phyloP scores from a whole-genome alignment of 805 yeast genomes.

The Ogataea salicorniae region DNA sequence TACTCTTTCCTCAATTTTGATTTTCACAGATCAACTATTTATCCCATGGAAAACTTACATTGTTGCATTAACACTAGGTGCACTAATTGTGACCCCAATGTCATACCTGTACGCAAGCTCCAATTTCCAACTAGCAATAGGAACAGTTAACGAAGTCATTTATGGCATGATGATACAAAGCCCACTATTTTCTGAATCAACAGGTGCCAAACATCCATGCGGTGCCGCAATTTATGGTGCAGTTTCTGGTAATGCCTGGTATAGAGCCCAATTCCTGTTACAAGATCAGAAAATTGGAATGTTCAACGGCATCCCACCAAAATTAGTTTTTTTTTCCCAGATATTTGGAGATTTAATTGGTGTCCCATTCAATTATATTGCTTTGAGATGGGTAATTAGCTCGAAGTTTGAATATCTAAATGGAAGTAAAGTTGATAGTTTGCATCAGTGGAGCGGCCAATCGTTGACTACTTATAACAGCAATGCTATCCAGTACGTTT shows the following conservation, averaged over 20 bases:
- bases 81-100: slow-evolving; percentile 43
- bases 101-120: slow-evolving; percentile 46
- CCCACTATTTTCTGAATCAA: slow-evolving; percentile 11
- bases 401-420: slow-evolving; percentile 32
- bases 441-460: slow-evolving; percentile 52
- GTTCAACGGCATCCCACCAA: slow-evolving; percentile 50
- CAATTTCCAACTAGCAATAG: slow-evolving; percentile 48
- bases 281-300: slow-evolving; percentile 46
- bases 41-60: slow-evolving; percentile 36
- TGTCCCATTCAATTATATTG: slow-evolving; percentile 46
- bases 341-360: slow-evolving; percentile 48
- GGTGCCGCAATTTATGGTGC: slow-evolving; percentile 47
- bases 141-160: slow-evolving; percentile 45
- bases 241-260: slow-evolving; percentile 51
- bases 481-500: slow-evolving; percentile 48
- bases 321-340: slow-evolving; percentile 45
- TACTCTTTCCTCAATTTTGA: slow-evolving; percentile 31
- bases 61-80: slow-evolving; percentile 40
- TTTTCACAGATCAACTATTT: slow-evolving; percentile 27
- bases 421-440: slow-evolving; percentile 33
- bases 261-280: slow-evolving; percentile 39
- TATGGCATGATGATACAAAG: slow-evolving; percentile 43
- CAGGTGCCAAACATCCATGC: slow-evolving; percentile 36
- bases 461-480: slow-evolving; percentile 36
- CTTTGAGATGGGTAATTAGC: slow-evolving; percentile 42